Evolutionary conservation across 2,329 filamentous ascomycete genomes (phyloP).

Genomic region (Neonectria faginata): DNA sequence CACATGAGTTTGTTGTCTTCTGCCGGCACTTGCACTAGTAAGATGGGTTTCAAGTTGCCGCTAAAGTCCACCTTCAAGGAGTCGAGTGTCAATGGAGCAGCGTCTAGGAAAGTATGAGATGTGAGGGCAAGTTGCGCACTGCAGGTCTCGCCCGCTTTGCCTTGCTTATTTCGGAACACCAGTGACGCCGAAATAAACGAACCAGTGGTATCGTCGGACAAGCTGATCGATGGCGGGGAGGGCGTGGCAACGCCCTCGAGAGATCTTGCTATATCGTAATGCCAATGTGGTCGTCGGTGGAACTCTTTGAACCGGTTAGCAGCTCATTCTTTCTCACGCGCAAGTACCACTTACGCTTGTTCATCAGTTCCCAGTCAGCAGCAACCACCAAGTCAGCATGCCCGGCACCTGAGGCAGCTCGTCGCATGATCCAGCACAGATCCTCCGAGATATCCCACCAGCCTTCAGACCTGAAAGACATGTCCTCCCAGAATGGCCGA

Average conservation of each 20-base stretch:
- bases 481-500: conserved; percentile 67
- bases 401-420: conserved; percentile 64
- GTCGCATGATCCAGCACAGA: conserved; percentile 70
- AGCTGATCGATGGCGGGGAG: conserved; percentile 61
- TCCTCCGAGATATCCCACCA: conserved; percentile 72
- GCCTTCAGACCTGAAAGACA: conserved; percentile 67
- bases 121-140: conserved; percentile 68
- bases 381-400: conserved; percentile 68
- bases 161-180: conserved; percentile 68
- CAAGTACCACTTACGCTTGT: conserved; percentile 60
- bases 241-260: conserved; percentile 61
- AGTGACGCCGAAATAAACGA: conserved; percentile 68
- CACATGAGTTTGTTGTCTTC: conserved; percentile 20
- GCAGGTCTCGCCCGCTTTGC: conserved; percentile 70
- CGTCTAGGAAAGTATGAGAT: conserved; percentile 66
- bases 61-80: conserved; percentile 67
- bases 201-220: conserved; percentile 63
- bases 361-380: conserved; percentile 74
- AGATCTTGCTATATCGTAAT: conserved; percentile 70
- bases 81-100: conserved; percentile 64
- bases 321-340: neutral
- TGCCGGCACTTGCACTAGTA: conserved; percentile 57
- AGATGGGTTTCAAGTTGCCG: conserved; percentile 67
- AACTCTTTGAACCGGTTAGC: conserved; percentile 58
- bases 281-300: conserved; percentile 65